Evolutionary conservation across 176 grass and related monocot species (phyloP).

Genomic region (Oryza longistaminata): DNA sequence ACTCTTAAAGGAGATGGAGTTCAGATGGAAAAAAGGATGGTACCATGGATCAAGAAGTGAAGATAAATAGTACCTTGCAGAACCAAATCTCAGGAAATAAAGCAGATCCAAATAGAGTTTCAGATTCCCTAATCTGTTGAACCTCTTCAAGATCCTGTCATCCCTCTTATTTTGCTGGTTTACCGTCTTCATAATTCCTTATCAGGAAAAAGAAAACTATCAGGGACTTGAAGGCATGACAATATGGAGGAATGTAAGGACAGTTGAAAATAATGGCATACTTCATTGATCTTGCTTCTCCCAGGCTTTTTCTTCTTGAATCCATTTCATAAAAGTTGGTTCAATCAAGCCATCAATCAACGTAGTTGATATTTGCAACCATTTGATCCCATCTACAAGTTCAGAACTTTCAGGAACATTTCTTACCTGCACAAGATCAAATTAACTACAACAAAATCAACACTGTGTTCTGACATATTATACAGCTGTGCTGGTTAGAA

Average conservation of each 20-base stretch:
- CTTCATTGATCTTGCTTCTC: constrained; percentile 57
- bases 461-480: constrained; percentile 19
- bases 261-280: constrained; percentile 36
- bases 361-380: constrained; percentile 49
- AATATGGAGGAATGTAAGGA: constrained; percentile 3
- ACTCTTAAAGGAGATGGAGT: constrained; percentile 4
- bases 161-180: constrained; percentile 73
- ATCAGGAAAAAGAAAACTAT: constrained; percentile 39
- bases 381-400: constrained; percentile 52
- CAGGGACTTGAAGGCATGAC: constrained; percentile 21
- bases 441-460: constrained; percentile 32
- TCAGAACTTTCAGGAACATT: constrained; percentile 52
- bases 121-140: constrained; percentile 77
- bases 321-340: constrained; percentile 74
- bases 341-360: constrained; percentile 58
- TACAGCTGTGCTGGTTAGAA: not conserved
- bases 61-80: constrained; percentile 57
- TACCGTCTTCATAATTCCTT: constrained; percentile 58
- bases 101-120: constrained; percentile 79
- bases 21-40: not conserved
- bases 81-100: constrained; percentile 89
- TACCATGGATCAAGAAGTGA: not conserved
- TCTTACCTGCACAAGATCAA: constrained; percentile 61
- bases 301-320: constrained; percentile 62
- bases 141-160: constrained; percentile 65